Conservation (phyloP, 176 grass and related monocot species). For the Oryza glaberrima region DNA sequence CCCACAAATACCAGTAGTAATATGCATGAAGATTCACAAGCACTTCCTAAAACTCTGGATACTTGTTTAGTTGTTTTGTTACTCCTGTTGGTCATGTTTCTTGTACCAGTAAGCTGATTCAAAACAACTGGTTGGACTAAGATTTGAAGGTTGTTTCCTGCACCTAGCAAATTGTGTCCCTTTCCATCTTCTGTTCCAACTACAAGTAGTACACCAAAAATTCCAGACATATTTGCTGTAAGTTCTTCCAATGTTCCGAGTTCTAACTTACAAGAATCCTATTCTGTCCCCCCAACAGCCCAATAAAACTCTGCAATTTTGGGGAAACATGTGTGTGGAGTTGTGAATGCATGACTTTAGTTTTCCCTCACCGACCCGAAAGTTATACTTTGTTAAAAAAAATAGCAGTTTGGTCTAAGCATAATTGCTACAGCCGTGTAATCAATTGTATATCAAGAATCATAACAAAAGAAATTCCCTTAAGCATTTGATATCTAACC, state of each 20-base stretch:
- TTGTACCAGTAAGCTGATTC: no score
- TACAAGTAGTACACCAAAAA: background rate
- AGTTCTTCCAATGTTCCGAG: background rate
- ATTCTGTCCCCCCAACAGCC: background rate
- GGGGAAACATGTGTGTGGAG: no score
- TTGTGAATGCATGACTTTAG: no score
- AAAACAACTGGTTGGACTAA: no score
- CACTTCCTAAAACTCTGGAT: background rate
- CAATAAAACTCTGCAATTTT: background rate
- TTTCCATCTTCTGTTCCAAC: background rate
- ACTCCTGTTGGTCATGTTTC: background rate
- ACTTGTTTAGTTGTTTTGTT: background rate
- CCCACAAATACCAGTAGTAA: background rate
- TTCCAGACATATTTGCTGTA: constrained; percentile 23
- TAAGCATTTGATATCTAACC: constrained; percentile 23
- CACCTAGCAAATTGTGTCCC: background rate
- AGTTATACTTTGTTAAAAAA: background rate
- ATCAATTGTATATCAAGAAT: background rate
- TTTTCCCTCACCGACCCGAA: no score
- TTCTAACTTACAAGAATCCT: constrained; percentile 5
- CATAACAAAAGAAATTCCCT: background rate
- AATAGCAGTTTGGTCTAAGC: background rate
- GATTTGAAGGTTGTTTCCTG: background rate
- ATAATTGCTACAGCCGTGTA: background rate
- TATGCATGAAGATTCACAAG: background rate